Evolutionary conservation across 1,284 basidiomycete species (phyloP).

Genomic region (Cryptococcus sp.): DNA sequence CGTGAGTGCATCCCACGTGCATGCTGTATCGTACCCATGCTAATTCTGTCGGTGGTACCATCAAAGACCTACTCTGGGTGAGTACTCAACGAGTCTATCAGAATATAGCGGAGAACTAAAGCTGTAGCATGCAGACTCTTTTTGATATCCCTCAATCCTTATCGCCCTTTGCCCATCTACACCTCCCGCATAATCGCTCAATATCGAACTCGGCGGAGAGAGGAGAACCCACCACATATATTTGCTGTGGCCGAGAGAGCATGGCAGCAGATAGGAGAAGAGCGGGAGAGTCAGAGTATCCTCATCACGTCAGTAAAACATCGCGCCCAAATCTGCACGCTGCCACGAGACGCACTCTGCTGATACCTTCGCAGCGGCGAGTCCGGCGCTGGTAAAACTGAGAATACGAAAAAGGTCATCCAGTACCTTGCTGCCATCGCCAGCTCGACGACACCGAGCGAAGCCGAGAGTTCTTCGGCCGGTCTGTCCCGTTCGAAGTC

Average conservation of each 20-base stretch:
- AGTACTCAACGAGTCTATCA: slow-evolving; percentile 1
- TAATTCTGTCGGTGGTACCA: slow-evolving; percentile 7
- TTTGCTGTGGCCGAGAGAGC: slow-evolving; percentile 97
- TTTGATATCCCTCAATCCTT: slow-evolving; percentile 97
- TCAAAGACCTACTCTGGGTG: slow-evolving; percentile 53
- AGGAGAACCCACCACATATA: slow-evolving; percentile 94
- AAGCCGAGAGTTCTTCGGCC: slow-evolving; percentile 38
- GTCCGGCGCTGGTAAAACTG: slow-evolving; percentile 98
- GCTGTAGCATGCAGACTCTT: slow-evolving; percentile 57
- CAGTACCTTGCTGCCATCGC: slow-evolving; percentile 99
- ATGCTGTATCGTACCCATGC: not conserved
- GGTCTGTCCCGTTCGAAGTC: slow-evolving; percentile 24
- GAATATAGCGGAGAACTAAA: not conserved
- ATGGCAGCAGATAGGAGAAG: slow-evolving; percentile 98
- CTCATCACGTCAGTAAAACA: slow-evolving; percentile 75
- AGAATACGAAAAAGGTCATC: slow-evolving; percentile 99
- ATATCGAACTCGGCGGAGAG: slow-evolving; percentile 86
- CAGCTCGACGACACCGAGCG: slow-evolving; percentile 62
- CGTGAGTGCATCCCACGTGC: slow-evolving; percentile 60
- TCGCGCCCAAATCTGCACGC: no score
- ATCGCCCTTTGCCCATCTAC: slow-evolving; percentile 89
- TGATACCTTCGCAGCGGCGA: slow-evolving; percentile 68
- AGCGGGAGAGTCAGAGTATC: slow-evolving; percentile 96
- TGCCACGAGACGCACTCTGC: not conserved
- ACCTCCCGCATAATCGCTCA: slow-evolving; percentile 88